Percentiles rank a stretch among this genome's conserved stretches.
Conservation (phyloP, 192 early-diverging fungal genomes). For the Coemansia reversa region DNA sequence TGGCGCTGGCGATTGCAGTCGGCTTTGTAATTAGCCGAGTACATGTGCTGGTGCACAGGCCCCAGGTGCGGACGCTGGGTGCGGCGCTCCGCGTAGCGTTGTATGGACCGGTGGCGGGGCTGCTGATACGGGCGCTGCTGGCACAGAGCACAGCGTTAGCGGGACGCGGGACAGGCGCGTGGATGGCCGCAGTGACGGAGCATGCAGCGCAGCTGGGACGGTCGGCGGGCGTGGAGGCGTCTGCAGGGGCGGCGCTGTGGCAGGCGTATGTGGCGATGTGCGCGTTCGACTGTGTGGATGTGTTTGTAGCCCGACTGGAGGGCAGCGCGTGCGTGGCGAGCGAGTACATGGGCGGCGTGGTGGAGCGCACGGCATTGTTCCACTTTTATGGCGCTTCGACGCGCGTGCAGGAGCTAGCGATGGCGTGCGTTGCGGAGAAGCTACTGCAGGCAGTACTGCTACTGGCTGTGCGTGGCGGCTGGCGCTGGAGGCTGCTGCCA, state of each 20-base stretch:
- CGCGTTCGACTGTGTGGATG: slow-evolving; percentile 49
- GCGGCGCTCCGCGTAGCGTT: slow-evolving; percentile 26
- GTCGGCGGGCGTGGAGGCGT: slow-evolving; percentile 11
- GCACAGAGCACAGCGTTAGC: not conserved
- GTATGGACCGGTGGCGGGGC: slow-evolving; percentile 23
- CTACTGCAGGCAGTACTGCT: slow-evolving; percentile 33
- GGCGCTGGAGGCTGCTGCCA: slow-evolving; percentile 52
- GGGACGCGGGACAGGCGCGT: slow-evolving; percentile 1
- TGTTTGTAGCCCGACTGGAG: slow-evolving; percentile 52
- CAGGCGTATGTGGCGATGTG: slow-evolving; percentile 30
- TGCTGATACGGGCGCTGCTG: slow-evolving; percentile 27
- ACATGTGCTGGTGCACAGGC: slow-evolving; percentile 48
- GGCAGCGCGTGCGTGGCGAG: slow-evolving; percentile 52
- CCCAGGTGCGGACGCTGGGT: slow-evolving; percentile 38
- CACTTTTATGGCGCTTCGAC: slow-evolving; percentile 49
- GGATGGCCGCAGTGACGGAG: slow-evolving; percentile 31
- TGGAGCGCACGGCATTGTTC: slow-evolving; percentile 51
- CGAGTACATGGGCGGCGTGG: slow-evolving; percentile 47
- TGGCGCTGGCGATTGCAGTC: slow-evolving; percentile 27
- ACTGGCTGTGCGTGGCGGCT: slow-evolving; percentile 31
- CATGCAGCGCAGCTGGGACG: slow-evolving; percentile 10
- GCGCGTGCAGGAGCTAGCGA: slow-evolving; percentile 48
- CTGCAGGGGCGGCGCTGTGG: slow-evolving; percentile 30
- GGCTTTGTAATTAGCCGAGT: slow-evolving; percentile 51
- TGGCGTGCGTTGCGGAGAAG: slow-evolving; percentile 34